Percentiles rank a stretch among this genome's conserved stretches.
phyloP scores from a whole-genome alignment of 2,329 filamentous ascomycete species.

The Ascochyta pisi region DNA sequence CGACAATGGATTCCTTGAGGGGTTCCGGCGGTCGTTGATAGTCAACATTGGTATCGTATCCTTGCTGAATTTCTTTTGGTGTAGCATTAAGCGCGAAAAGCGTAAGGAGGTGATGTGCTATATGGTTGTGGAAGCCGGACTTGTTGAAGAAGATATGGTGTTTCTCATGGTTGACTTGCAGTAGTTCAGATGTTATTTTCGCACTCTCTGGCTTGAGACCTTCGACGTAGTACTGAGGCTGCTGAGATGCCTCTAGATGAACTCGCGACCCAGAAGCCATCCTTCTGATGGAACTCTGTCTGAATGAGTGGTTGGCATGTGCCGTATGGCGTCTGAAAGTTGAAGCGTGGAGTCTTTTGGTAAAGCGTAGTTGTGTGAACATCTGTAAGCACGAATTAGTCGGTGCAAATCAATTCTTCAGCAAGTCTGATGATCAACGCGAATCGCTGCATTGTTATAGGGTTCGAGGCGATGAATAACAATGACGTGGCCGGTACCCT shows the following conservation, averaged over 20 bases:
- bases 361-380: background rate
- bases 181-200: slow-evolving; percentile 66
- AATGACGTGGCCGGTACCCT: slow-evolving; percentile 3
- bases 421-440: background rate
- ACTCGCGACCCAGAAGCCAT: slow-evolving; percentile 46
- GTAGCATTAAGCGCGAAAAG: slow-evolving; percentile 77
- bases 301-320: background rate
- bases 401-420: too few relatives aligned
- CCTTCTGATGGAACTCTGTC: slow-evolving; percentile 5
- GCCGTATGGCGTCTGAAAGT: background rate
- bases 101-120: slow-evolving; percentile 77
- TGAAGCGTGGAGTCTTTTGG: background rate
- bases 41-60: slow-evolving; percentile 68
- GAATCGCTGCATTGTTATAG: background rate
- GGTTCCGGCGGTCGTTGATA: slow-evolving; percentile 69
- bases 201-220: slow-evolving; percentile 65
- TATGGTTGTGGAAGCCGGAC: slow-evolving; percentile 80
- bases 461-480: background rate
- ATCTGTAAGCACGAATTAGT: background rate
- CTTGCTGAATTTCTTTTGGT: slow-evolving; percentile 64
- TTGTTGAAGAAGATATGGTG: slow-evolving; percentile 84
- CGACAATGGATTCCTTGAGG: slow-evolving; percentile 58
- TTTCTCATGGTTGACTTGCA: slow-evolving; percentile 77
- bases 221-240: slow-evolving; percentile 56
- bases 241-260: slow-evolving; percentile 53